These are phyloP conservation scores for Phytophthora fragariae DNA, from an alignment of 352 stramenopile genomes.

Conservation along the genomic window DNA sequence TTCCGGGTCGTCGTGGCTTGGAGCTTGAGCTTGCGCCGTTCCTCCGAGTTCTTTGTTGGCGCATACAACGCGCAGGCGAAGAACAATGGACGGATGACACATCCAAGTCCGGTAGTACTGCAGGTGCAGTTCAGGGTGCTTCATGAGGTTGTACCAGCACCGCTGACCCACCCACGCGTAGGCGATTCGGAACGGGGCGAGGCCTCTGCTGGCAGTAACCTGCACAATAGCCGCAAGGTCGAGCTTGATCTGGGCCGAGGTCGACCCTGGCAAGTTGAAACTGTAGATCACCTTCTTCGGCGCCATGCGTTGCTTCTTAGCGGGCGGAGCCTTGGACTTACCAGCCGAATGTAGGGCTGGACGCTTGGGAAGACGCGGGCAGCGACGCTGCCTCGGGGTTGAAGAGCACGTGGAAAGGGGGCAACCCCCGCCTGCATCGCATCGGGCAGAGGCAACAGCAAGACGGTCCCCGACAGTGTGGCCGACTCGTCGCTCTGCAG, in stretches of 20 bases:
- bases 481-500: background rate
- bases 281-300: background rate
- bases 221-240: background rate
- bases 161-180: background rate
- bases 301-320: background rate
- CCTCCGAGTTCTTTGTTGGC: background rate
- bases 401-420: background rate
- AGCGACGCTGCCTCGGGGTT: too few relatives aligned
- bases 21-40: background rate
- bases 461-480: background rate
- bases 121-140: background rate
- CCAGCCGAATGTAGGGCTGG: too few relatives aligned
- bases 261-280: background rate
- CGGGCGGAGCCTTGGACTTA: background rate
- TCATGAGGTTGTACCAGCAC: background rate
- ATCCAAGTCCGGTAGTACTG: background rate
- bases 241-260: background rate
- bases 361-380: background rate
- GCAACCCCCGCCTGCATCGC: fast-evolving
- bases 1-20: background rate
- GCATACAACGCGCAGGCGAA: background rate
- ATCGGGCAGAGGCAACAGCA: background rate
- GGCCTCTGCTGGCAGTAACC: background rate
- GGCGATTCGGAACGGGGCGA: too few relatives aligned
- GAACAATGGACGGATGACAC: background rate